A percentile compares a stretch with the other conserved stretches of the same genome.
phyloP scores from a whole-genome alignment of 202 grass and related monocot species.

The Digitaria exilis region DNA sequence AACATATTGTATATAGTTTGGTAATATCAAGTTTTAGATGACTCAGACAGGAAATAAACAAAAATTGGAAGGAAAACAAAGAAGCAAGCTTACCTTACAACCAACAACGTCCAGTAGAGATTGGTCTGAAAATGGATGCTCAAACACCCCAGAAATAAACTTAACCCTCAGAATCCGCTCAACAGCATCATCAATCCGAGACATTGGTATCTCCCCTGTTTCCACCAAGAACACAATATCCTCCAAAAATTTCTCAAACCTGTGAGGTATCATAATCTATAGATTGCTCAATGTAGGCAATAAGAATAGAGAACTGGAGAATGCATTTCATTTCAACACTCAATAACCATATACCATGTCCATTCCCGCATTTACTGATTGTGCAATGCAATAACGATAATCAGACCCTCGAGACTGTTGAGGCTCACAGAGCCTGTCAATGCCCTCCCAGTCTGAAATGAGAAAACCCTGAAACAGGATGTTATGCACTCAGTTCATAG shows the following conservation, averaged over 20 bases:
- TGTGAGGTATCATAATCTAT: constrained; percentile 90
- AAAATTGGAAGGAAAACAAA: background rate
- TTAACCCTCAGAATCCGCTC: too few species aligned
- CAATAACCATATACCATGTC: constrained; percentile 75
- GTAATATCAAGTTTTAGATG: too few species aligned
- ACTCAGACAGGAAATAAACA: background rate
- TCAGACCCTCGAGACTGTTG: constrained; percentile 60
- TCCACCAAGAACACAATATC: too few species aligned
- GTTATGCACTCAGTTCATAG: constrained; percentile 1
- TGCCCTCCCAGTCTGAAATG: constrained; percentile 91
- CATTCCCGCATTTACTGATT: constrained; percentile 89
- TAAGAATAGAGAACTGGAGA: constrained; percentile 3
- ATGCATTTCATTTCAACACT: constrained; percentile 16
- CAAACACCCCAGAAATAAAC: too few species aligned
- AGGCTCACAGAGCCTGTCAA: constrained; percentile 83
- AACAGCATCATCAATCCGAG: too few species aligned
- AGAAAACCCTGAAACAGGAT: constrained; percentile 75
- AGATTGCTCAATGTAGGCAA: constrained; percentile 33
- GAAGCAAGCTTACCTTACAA: constrained; percentile 63
- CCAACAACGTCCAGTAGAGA: constrained; percentile 62
- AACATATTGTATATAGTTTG: too few species aligned
- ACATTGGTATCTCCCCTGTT: too few species aligned
- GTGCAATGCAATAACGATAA: constrained; percentile 75
- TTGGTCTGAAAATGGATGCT: too few species aligned
- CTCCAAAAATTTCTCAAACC: constrained; percentile 83